Evolutionary conservation across 169 alveolate genomes (phyloP).

Genomic region (Ichthyophthirius multifiliis): DNA sequence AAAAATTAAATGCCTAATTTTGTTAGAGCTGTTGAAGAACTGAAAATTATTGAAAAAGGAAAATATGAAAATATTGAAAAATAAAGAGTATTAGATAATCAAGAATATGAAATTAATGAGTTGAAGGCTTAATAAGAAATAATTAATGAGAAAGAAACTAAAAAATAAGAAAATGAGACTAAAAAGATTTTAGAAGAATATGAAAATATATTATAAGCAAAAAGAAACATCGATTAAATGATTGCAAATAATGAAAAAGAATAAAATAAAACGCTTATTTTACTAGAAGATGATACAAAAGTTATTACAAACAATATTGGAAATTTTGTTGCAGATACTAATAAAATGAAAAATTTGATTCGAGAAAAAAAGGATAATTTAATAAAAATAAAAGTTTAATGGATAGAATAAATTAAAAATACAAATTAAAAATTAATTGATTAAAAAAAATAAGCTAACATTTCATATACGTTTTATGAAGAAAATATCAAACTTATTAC

Average conservation of each 20-base stretch:
- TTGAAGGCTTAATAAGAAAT: not conserved
- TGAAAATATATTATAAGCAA: not conserved
- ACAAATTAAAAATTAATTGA: not conserved
- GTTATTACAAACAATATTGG: not conserved
- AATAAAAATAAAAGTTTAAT: not conserved
- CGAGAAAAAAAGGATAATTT: not conserved
- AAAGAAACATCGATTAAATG: not conserved
- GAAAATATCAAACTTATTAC: not conserved
- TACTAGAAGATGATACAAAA: not conserved
- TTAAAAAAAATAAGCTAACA: not conserved
- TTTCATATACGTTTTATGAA: not conserved
- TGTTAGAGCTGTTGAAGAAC: not conserved
- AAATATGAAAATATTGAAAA: not conserved
- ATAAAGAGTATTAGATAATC: not conserved
- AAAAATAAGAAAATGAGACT: not conserved
- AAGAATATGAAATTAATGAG: not conserved
- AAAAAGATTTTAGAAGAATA: not conserved
- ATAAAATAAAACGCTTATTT: not conserved
- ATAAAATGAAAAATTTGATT: not conserved
- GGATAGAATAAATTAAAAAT: not conserved
- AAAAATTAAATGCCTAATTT: conserved; percentile 15
- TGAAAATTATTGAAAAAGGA: not conserved
- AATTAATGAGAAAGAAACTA: not conserved
- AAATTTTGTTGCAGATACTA: not conserved
- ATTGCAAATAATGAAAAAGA: not conserved